Evolutionary conservation across 2,329 filamentous ascomycete species (phyloP).

Genomic region (Ophiostoma sp.): DNA sequence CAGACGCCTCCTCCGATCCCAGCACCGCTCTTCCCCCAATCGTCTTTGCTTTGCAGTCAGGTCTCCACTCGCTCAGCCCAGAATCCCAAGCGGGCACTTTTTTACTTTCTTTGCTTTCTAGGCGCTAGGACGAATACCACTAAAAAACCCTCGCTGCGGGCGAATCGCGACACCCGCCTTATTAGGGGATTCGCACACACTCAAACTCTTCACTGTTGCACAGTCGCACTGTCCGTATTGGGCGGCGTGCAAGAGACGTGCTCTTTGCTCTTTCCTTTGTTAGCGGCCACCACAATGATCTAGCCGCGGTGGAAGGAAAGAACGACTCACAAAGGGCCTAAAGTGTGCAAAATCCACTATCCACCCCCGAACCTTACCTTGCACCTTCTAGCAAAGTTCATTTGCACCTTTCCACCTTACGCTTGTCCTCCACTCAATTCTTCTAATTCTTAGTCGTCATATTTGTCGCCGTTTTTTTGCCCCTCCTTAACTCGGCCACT

Average conservation of each 20-base stretch:
- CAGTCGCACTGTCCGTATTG: not conserved
- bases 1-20: not conserved
- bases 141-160: not conserved
- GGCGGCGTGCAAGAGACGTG: not conserved
- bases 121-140: not conserved
- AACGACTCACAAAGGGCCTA: conserved; percentile 1
- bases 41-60: not conserved
- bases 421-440: conserved; percentile 18
- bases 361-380: conserved; percentile 1
- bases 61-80: conserved; percentile 15
- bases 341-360: not conserved
- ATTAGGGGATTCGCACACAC: not conserved
- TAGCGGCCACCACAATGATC: conserved; percentile 21
- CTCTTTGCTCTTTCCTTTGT: conserved; percentile 1
- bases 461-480: conserved; percentile 27
- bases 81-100: conserved; percentile 12
- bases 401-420: not conserved
- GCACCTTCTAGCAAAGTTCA: not conserved
- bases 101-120: not conserved
- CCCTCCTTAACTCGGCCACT: conserved; percentile 29
- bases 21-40: conserved; percentile 13
- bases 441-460: conserved; percentile 24
- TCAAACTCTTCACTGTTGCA: not conserved
- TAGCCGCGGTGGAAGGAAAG: conserved; percentile 10
- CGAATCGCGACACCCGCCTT: not conserved